Percentiles rank a stretch among this genome's conserved stretches.
phyloP scores from a whole-genome alignment of 2,329 filamentous ascomycete species.

The Penicillium sp. region DNA sequence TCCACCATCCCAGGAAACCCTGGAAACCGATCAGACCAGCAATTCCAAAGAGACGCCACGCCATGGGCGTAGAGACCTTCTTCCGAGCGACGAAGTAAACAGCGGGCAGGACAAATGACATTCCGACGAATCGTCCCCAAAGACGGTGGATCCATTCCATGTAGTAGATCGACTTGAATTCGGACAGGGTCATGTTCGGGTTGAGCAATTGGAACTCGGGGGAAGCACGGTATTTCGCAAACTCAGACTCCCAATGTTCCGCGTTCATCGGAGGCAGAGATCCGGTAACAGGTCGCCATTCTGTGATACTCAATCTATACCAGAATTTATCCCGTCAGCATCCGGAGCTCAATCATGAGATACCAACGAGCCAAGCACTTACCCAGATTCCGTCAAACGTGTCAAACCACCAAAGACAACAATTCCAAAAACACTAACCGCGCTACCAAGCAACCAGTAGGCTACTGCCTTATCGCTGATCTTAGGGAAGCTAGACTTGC shows the following conservation, averaged over 20 bases:
- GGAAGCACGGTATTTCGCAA: constrained; percentile 85
- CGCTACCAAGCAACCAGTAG: constrained; percentile 90
- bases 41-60: constrained; percentile 76
- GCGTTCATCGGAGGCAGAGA: constrained; percentile 78
- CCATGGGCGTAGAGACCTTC: constrained; percentile 76
- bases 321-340: constrained; percentile 13
- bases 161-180: constrained; percentile 99
- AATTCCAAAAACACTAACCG: constrained; percentile 92
- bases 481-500: constrained; percentile 54
- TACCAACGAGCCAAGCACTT: not conserved
- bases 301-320: constrained; percentile 86
- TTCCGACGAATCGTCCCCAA: constrained; percentile 88
- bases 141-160: constrained; percentile 98
- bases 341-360: not conserved
- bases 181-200: constrained; percentile 84
- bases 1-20: constrained; percentile 97
- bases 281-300: constrained; percentile 97
- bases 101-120: constrained; percentile 86
- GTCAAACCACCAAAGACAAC: constrained; percentile 94
- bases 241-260: constrained; percentile 88
- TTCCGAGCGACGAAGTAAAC: constrained; percentile 82
- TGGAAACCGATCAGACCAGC: constrained; percentile 90
- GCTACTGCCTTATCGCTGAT: constrained; percentile 75
- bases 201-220: constrained; percentile 93
- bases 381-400: constrained; percentile 94